These are phyloP conservation scores for Fusarium ambrosium DNA, from an alignment of 2,329 filamentous ascomycete species.

Conservation along the genomic window DNA sequence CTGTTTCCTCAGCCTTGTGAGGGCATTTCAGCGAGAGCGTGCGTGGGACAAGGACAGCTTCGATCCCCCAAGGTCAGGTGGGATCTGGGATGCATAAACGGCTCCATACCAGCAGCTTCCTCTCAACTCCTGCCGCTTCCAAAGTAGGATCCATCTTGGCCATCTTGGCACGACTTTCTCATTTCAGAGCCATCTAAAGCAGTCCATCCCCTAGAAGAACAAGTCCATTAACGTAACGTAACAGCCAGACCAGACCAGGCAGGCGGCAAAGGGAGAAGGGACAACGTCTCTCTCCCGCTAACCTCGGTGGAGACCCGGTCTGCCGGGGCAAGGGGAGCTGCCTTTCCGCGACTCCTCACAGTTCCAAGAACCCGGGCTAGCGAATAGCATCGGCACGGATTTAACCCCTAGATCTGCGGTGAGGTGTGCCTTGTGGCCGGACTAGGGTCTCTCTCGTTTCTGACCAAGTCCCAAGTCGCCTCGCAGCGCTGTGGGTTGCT, in stretches of 20 bases:
- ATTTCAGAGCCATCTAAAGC: slow-evolving; percentile 12
- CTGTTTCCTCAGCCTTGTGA: slow-evolving; percentile 40
- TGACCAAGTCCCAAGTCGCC: slow-evolving; percentile 3
- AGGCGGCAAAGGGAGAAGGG: slow-evolving; percentile 28
- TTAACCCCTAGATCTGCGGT: slow-evolving; percentile 43
- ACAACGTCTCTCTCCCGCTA: slow-evolving; percentile 22
- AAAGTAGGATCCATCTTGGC: slow-evolving; percentile 8
- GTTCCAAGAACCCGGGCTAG: slow-evolving; percentile 43
- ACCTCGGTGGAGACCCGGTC: slow-evolving; percentile 30
- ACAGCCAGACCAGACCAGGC: slow-evolving; percentile 21
- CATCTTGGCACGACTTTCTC: slow-evolving; percentile 6
- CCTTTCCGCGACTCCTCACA: slow-evolving; percentile 34
- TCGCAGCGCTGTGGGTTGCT: slow-evolving; percentile 3
- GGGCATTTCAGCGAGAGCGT: slow-evolving; percentile 33
- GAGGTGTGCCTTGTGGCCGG: slow-evolving; percentile 37
- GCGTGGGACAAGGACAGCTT: slow-evolving; percentile 13
- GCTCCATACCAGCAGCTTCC: slow-evolving; percentile 10
- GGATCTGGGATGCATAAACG: slow-evolving; percentile 34
- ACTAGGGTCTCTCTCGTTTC: slow-evolving; percentile 35
- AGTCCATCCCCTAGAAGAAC: neutral
- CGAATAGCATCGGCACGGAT: slow-evolving; percentile 37
- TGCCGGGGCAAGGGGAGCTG: slow-evolving; percentile 38
- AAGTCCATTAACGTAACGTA: slow-evolving; percentile 29
- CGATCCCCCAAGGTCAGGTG: slow-evolving; percentile 13
- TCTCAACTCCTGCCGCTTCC: neutral